Evolutionary conservation across 495 filamentous ascomycete species (phyloP).

Genomic region (Sordaria brevicollis): DNA sequence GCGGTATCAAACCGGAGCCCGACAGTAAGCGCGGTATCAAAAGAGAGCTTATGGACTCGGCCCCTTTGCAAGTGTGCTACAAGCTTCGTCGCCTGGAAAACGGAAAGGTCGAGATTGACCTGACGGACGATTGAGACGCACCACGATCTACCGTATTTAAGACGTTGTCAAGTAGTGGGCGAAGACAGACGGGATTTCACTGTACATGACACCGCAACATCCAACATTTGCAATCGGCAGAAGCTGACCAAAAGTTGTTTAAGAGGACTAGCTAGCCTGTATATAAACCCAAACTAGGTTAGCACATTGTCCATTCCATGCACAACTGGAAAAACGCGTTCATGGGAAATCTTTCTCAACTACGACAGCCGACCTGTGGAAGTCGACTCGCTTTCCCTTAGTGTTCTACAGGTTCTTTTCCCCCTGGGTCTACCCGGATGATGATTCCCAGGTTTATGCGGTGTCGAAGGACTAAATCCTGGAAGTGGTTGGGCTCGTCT

Average conservation of each 20-base stretch:
- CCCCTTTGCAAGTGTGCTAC: not conserved
- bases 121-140: conserved; percentile 1
- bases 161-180: not conserved
- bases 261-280: not conserved
- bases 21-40: not conserved
- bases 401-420: not conserved
- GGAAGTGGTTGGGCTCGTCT: too few species aligned
- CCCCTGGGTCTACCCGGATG: not conserved
- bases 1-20: not conserved
- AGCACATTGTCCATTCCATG: not conserved
- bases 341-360: too few species aligned
- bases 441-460: not conserved
- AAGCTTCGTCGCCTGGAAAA: not conserved
- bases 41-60: not conserved
- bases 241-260: not conserved
- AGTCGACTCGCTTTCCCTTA: not conserved
- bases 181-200: not conserved
- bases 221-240: not conserved
- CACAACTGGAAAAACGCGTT: too few species aligned
- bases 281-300: not conserved
- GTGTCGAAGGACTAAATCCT: too few species aligned
- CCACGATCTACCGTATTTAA: not conserved
- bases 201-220: not conserved
- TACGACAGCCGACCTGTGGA: not conserved
- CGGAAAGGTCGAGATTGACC: not conserved